Percentiles rank a stretch among this genome's conserved stretches.
Conservation (phyloP, 306 rosid genomes). For the Glycine tomentella region DNA sequence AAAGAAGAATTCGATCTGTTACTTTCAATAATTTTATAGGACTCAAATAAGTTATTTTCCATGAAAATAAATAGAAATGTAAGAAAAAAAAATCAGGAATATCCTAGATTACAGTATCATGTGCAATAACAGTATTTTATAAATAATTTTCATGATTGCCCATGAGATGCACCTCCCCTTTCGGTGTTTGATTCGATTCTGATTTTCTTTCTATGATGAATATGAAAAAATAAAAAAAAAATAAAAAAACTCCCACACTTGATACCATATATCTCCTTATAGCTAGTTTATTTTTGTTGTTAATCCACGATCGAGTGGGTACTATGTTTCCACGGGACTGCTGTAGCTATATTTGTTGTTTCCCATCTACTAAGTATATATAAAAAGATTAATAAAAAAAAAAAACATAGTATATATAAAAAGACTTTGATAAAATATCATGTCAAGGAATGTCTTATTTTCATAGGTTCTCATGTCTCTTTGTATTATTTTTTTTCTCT, state of each 20-base stretch:
- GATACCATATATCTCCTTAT: neutral
- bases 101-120: neutral
- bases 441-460: no score
- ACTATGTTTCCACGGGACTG: no score
- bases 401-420: no score
- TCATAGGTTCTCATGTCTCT: no score
- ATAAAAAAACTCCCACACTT: neutral
- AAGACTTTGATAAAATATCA: no score
- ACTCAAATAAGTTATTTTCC: no score
- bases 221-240: neutral
- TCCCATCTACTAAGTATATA: no score
- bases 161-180: neutral
- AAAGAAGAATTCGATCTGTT: no score
- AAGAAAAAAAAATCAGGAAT: neutral
- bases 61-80: neutral
- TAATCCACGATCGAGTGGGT: neutral
- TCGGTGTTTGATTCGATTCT: constrained; percentile 21
- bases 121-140: neutral
- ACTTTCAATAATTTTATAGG: no score
- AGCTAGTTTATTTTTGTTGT: neutral
- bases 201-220: constrained; percentile 8
- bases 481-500: no score
- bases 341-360: no score
- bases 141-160: neutral
- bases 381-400: no score